Conservation (phyloP, 306 rosid species). For the Gastrolobium villosum region DNA sequence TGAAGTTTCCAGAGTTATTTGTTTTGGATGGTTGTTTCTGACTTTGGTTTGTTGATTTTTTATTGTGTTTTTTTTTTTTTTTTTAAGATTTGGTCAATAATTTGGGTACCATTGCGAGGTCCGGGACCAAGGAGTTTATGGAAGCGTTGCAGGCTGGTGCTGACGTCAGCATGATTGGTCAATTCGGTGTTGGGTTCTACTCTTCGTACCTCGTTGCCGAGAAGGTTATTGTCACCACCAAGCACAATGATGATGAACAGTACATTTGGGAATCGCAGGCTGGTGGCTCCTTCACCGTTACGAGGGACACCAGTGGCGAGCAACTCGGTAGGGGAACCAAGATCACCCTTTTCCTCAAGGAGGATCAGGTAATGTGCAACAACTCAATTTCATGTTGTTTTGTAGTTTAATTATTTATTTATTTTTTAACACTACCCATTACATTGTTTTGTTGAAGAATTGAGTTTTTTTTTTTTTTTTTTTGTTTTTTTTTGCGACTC, state of each 20-base stretch:
- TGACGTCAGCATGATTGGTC: slow-evolving; percentile 84
- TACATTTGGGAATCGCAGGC: slow-evolving; percentile 82
- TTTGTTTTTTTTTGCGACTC: background rate
- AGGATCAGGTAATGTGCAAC: slow-evolving; percentile 66
- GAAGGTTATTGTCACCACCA: slow-evolving; percentile 71
- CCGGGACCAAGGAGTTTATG: slow-evolving; percentile 83
- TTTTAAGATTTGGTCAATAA: slow-evolving; percentile 77
- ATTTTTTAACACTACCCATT: too few species aligned
- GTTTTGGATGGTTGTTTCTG: background rate
- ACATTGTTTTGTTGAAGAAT: too few species aligned
- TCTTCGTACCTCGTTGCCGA: slow-evolving; percentile 74
- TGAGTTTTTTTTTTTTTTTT: too few species aligned
- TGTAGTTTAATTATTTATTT: too few species aligned
- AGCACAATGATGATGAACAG: slow-evolving; percentile 80
- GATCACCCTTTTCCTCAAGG: slow-evolving; percentile 79
- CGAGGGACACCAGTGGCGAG: slow-evolving; percentile 69
- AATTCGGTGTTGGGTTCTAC: slow-evolving; percentile 81
- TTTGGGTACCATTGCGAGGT: slow-evolving; percentile 80
- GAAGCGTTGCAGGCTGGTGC: slow-evolving; percentile 83
- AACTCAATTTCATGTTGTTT: background rate
- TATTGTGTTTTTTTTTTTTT: background rate
- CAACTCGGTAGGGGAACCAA: slow-evolving; percentile 82
- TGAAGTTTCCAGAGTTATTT: background rate
- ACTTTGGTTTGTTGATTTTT: background rate
- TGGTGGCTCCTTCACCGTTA: slow-evolving; percentile 78